Percentiles rank a stretch among this genome's conserved stretches.
Conservation (phyloP, 305 asterid species). For the Andrographis paniculata region DNA sequence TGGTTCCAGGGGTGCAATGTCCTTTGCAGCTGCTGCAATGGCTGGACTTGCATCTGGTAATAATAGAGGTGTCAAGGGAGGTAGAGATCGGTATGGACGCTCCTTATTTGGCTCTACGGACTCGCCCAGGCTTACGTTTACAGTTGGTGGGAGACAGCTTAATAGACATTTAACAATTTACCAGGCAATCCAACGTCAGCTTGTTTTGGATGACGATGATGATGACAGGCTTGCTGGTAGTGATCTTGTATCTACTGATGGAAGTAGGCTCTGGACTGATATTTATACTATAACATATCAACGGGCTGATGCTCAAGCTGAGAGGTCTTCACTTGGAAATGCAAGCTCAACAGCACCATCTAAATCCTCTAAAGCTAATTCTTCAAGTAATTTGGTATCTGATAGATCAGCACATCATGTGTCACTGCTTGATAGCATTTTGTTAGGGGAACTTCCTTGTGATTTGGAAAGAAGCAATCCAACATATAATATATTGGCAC, state of each 20-base stretch:
- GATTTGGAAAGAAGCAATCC: conserved; percentile 85
- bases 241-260: conserved; percentile 82
- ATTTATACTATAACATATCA: conserved; percentile 90
- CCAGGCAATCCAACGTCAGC: conserved; percentile 91
- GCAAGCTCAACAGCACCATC: conserved; percentile 46
- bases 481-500: conserved; percentile 76
- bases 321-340: conserved; percentile 44
- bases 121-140: conserved; percentile 60
- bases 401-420: conserved; percentile 38
- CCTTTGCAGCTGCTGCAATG: conserved; percentile 99
- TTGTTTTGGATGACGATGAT: conserved; percentile 76
- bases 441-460: conserved; percentile 93
- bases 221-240: conserved; percentile 68
- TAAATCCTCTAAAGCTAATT: conserved; percentile 49
- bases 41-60: conserved; percentile 88
- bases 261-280: conserved; percentile 84
- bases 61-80: conserved; percentile 72
- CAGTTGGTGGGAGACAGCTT: conserved; percentile 85
- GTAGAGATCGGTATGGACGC: conserved; percentile 67
- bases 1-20: conserved; percentile 95
- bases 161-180: conserved; percentile 75
- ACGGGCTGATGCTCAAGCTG: conserved; percentile 63
- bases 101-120: conserved; percentile 50
- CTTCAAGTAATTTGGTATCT: conserved; percentile 33
- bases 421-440: conserved; percentile 84